Evolutionary conservation across 83 land plant species (phyloP).

Genomic region (Diphasiastrum complanatum): DNA sequence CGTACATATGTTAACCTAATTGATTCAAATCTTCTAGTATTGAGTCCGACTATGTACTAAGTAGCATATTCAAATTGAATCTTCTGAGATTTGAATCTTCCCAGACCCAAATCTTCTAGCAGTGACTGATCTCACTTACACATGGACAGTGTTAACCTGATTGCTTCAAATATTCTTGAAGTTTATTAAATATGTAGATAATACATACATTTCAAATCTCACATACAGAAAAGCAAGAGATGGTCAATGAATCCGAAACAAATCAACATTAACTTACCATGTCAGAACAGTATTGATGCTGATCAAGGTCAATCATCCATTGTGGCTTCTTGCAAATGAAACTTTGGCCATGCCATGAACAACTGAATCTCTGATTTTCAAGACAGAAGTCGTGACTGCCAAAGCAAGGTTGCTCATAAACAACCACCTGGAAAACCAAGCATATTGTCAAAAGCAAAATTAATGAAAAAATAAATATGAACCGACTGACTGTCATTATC

Average conservation of each 20-base stretch:
- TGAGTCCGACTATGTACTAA: no score
- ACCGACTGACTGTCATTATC: no score
- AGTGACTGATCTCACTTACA: no score
- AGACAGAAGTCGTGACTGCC: conserved; percentile 65
- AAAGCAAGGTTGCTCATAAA: conserved; percentile 64
- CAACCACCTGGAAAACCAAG: conserved; percentile 75
- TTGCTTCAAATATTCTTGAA: no score
- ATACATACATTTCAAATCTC: conserved; percentile 4
- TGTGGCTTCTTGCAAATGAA: conserved; percentile 35
- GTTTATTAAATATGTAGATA: background rate
- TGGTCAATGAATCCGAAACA: background rate
- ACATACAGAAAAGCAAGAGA: background rate
- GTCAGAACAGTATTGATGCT: conserved; percentile 41
- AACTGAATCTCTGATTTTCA: conserved; percentile 33
- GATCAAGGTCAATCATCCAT: conserved; percentile 62
- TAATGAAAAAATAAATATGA: no score
- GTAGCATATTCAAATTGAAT: no score
- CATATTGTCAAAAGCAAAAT: no score
- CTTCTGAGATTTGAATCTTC: no score
- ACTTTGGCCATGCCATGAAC: conserved; percentile 14
- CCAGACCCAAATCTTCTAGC: no score
- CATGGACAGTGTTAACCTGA: no score
- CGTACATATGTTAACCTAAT: no score
- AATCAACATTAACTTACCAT: conserved; percentile 42
- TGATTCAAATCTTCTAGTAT: no score